phyloP scores from a whole-genome alignment of 2,329 filamentous ascomycete genomes.

The Phialophora expanda region DNA sequence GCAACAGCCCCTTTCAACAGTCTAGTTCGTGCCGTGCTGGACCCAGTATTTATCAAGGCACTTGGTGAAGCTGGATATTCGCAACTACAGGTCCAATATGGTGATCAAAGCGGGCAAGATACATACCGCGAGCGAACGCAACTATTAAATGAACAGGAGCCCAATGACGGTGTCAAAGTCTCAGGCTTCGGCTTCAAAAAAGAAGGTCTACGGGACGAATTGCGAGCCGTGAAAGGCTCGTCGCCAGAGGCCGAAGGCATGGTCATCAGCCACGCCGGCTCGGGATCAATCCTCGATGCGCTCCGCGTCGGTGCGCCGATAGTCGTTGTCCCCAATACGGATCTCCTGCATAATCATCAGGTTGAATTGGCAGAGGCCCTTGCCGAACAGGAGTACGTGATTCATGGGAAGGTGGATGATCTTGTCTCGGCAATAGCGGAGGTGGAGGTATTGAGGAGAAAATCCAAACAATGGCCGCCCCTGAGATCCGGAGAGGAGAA shows the following conservation, averaged over 20 bases:
- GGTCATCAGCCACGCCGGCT: constrained; percentile 88
- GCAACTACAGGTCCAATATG: constrained; percentile 79
- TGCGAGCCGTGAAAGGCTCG: constrained; percentile 59
- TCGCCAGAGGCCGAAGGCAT: constrained; percentile 60
- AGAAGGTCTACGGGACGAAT: constrained; percentile 63
- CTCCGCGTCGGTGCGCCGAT: constrained; percentile 74
- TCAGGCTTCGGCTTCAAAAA: constrained; percentile 70
- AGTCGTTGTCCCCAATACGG: constrained; percentile 86
- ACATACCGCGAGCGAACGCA: constrained; percentile 55
- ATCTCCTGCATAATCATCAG: constrained; percentile 88
- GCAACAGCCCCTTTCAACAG: constrained; percentile 83
- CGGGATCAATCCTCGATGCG: constrained; percentile 85
- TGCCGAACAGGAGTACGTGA: constrained; percentile 73
- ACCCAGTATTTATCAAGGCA: constrained; percentile 64
- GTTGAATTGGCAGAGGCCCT: constrained; percentile 81
- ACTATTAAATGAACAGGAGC: constrained; percentile 37
- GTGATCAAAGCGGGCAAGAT: constrained; percentile 62
- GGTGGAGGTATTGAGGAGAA: constrained; percentile 54
- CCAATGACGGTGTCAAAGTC: constrained; percentile 56
- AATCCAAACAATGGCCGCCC: constrained; percentile 57
- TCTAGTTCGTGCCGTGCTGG: constrained; percentile 71
- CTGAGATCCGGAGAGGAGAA: constrained; percentile 52
- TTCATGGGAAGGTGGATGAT: constrained; percentile 68
- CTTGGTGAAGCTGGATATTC: constrained; percentile 69
- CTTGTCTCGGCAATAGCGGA: constrained; percentile 55